Percentiles rank a stretch among this genome's conserved stretches.
These are phyloP conservation scores for Flagelloscypha sp. DNA, from an alignment of 768 basidiomycete species.

Conservation along the genomic window DNA sequence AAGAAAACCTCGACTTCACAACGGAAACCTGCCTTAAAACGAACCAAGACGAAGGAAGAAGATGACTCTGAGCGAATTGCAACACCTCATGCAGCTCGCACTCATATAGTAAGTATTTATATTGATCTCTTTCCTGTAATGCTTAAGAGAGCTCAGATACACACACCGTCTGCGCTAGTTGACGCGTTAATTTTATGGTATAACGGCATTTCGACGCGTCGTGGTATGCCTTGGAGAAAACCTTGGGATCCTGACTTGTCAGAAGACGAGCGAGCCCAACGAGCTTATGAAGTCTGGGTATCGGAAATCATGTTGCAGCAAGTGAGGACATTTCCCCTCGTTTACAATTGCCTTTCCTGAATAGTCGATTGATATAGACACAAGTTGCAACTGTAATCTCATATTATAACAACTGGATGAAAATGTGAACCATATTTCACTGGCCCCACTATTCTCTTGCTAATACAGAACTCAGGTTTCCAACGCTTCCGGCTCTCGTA, in stretches of 20 bases:
- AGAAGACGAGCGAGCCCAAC: slow-evolving; percentile 60
- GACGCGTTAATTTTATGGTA: slow-evolving; percentile 76
- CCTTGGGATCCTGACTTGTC: slow-evolving; percentile 47
- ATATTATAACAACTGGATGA: slow-evolving; percentile 87
- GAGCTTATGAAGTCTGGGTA: slow-evolving; percentile 93
- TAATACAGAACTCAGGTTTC: slow-evolving; percentile 46
- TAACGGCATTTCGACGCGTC: slow-evolving; percentile 47
- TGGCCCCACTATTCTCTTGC: slow-evolving; percentile 3
- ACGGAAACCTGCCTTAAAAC: too few species aligned
- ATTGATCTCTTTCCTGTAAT: too few species aligned
- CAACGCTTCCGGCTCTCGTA: slow-evolving; percentile 71
- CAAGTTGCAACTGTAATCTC: slow-evolving; percentile 91
- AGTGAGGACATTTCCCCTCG: too few species aligned
- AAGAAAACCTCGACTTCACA: too few species aligned
- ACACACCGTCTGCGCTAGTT: too few species aligned
- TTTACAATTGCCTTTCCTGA: too few species aligned
- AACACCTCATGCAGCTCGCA: too few species aligned
- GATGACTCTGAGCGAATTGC: too few species aligned
- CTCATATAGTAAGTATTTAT: too few species aligned
- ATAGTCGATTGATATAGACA: too few species aligned
- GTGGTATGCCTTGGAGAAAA: slow-evolving; percentile 93
- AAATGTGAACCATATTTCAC: slow-evolving; percentile 46
- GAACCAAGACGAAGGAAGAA: too few species aligned
- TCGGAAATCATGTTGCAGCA: slow-evolving; percentile 97
- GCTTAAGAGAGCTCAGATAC: too few species aligned